Evolutionary conservation across 2,329 filamentous ascomycete species (phyloP).

Genomic region (Botrytis paeoniae): DNA sequence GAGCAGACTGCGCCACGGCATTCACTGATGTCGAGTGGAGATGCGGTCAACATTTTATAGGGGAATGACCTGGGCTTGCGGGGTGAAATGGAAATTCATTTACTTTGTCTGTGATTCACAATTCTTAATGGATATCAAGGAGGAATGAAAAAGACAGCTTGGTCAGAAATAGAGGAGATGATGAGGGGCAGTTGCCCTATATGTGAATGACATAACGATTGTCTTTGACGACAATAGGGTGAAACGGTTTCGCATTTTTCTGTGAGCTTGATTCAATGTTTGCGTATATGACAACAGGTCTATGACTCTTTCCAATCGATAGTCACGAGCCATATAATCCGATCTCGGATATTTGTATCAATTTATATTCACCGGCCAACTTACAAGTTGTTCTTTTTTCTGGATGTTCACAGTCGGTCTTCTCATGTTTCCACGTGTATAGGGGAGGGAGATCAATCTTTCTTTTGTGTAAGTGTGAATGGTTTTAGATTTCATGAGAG

Average conservation of each 20-base stretch:
- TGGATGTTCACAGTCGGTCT: background rate
- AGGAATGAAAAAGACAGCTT: background rate
- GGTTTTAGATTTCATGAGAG: background rate
- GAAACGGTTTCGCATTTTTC: background rate
- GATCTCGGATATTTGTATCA: background rate
- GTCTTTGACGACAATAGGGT: background rate
- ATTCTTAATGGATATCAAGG: background rate
- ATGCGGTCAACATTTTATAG: background rate
- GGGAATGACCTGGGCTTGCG: background rate
- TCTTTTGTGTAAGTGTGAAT: background rate
- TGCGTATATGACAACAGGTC: background rate
- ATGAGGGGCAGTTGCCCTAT: background rate
- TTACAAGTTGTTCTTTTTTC: background rate
- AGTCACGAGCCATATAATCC: background rate
- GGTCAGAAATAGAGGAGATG: background rate
- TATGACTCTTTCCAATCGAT: background rate
- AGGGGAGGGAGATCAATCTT: background rate
- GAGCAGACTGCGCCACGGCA: slow-evolving; percentile 2
- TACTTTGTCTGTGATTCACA: background rate
- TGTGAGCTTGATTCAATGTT: background rate
- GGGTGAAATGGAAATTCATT: background rate
- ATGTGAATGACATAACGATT: background rate
- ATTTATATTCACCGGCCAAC: background rate
- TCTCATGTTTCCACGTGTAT: background rate
- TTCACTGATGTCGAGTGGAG: background rate